Evolutionary conservation across 164 flowering plant species (phyloP), one percentile per base, ranked within the genome.

Genomic region (Macadamia integrifolia): DNA sequence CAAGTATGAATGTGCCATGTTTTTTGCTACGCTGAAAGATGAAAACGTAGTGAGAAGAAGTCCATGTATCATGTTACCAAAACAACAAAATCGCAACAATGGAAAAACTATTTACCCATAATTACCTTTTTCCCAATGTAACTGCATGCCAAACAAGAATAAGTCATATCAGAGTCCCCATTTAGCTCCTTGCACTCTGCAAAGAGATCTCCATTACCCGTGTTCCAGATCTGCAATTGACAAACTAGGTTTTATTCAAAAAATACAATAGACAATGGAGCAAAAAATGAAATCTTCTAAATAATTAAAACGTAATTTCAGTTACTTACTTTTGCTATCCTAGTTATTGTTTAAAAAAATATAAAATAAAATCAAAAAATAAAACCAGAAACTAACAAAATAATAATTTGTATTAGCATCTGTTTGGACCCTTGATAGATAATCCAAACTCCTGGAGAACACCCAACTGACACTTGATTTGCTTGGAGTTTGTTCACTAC

Each of bases 51-150:
- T 31, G 35, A 61, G 53, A 62, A 35, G 18, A 1, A 17, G 10
- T 60, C 7, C 11, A 61, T 1, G 61, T 42, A 56, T 15, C 11
- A 18, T n/a, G 29, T 35, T 31, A 30, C 43, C 57, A 30, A 43
- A 62, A 59, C n/a, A 35, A 10, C 53, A 60, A 11, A 64, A 14
- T 9, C 18, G 23, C 61, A 1, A 7, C 42, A 17, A 70, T 18
- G 3, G 28, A 17, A 9, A 9, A 35, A 35, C n/a, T 64, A 23
- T 53, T 31, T 6, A 10, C 62, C 4, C 46, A 46, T 35, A 14
- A 52, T 4, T 74, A 82, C 85, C 81, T 82, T 82, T 72, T 78
- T 82, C 31, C 79, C 77, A n/a, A 73, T 32, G 60, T 67, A 73
- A 68, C 70, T 67, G 48, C 81, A 78, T 29, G 76, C 74, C 75